phyloP scores from a whole-genome alignment of 2,329 filamentous ascomycete species.

The Fusarium floridanum region DNA sequence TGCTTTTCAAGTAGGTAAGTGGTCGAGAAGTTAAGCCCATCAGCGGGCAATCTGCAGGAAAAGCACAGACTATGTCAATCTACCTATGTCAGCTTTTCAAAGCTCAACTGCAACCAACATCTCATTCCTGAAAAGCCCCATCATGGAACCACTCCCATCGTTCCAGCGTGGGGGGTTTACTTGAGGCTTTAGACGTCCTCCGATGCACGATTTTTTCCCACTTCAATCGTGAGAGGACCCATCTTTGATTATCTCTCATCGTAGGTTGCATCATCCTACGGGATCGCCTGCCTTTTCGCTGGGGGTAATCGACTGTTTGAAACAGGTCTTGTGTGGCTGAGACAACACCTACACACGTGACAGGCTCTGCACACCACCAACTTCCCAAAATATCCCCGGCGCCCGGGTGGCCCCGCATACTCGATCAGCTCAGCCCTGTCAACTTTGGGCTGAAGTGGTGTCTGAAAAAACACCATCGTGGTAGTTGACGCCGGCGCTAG shows the following conservation, averaged over 20 bases:
- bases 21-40: neutral
- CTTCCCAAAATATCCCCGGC: constrained; percentile 1
- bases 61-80: neutral
- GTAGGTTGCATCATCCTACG: constrained; percentile 8
- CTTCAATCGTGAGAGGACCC: constrained; percentile 13
- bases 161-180: constrained; percentile 16
- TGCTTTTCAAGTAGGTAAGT: neutral
- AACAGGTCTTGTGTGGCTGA: neutral
- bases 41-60: neutral
- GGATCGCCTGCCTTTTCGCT: constrained; percentile 7
- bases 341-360: neutral
- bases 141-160: constrained; percentile 10
- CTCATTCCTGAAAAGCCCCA: neutral
- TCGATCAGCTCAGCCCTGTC: neutral
- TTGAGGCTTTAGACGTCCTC: neutral
- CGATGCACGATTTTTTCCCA: neutral
- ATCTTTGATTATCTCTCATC: constrained; percentile 35
- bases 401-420: constrained; percentile 5
- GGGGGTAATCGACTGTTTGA: neutral
- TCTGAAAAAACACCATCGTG: neutral
- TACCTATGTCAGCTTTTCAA: neutral
- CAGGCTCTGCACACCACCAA: too few relatives aligned
- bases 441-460: neutral
- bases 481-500: constrained; percentile 6
- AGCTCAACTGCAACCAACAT: neutral